Percentiles rank a stretch among this genome's conserved stretches.
phyloP scores from a whole-genome alignment of 2,329 filamentous ascomycete genomes.

The Epichloe sp. region DNA sequence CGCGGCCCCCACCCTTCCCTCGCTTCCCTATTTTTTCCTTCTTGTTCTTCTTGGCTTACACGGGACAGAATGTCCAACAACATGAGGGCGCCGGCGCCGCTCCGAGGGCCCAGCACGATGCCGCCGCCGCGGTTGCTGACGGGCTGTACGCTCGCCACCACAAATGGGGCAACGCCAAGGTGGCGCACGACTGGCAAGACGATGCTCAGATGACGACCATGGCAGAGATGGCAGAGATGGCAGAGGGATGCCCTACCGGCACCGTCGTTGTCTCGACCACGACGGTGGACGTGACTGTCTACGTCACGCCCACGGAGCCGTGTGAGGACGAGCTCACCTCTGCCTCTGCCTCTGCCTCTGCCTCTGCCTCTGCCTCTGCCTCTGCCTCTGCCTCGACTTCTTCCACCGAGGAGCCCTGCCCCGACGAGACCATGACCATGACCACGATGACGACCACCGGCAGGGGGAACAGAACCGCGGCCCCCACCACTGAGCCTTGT shows the following conservation, averaged over 20 bases:
- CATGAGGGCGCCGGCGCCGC: background rate
- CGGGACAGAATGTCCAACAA: background rate
- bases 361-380: background rate
- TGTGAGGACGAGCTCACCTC: background rate
- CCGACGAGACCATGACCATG: background rate
- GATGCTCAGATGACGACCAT: background rate
- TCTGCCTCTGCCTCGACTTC: background rate
- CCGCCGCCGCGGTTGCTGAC: background rate
- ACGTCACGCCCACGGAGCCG: constrained; percentile 13
- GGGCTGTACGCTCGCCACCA: background rate
- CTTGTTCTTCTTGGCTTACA: background rate
- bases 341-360: background rate
- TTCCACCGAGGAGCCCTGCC: background rate
- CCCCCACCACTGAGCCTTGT: background rate
- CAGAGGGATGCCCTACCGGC: constrained; percentile 11
- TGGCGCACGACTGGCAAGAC: background rate
- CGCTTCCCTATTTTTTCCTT: too few relatives aligned
- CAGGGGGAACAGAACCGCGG: background rate
- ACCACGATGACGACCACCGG: background rate
- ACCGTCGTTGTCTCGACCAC: constrained; percentile 17
- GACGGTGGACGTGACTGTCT: constrained; percentile 20
- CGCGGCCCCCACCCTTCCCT: background rate
- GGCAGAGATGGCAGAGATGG: constrained; percentile 1
- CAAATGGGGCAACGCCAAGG: background rate
- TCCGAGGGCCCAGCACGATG: too few relatives aligned